Base-by-base conservation (phyloP, 2,329 filamentous ascomycete species). In the Exophiala sp. region DNA sequence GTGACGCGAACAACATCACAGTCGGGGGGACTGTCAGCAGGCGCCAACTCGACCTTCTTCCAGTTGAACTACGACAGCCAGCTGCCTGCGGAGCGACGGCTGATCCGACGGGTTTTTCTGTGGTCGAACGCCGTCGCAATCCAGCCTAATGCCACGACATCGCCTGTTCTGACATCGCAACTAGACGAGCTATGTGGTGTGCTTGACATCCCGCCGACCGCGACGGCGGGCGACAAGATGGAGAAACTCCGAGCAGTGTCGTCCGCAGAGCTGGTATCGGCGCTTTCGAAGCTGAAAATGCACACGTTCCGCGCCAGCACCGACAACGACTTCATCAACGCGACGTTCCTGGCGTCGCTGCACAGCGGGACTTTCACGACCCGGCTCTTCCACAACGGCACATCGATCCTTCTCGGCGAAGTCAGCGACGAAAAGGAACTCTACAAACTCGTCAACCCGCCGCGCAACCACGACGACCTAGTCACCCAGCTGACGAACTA, bases 251-350 rank as follows among this genome's bases (percentile, higher is more conserved):
- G 70, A 7, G 44, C 60, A 3, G 55, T 71, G 2, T 60, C 57
- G 3, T 55, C 62, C 1, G 46, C 58, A 1, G 63, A 70, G 13
- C 60, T 74, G 2, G 56, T 70, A 1, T 52, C 54, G 2, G 63
- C 65, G 0, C 64, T 73, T 13, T 59, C 62, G n/a, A 56, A 68
- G 7, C 58, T 74, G 23, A 65, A 72, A 47, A 64, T 70, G 39
- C 71, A 74, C 52, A 74, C 71, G 0, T 75, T 74, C 62, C 68
- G 72, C 1, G 68, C 70, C 1, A 64, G 72, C 4, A 74, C 70
- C 0, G 70, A 74, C 40, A 63, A 64, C 6, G 24, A 66, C 1
- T 74, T 74, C 48, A 64, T 73, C 14, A 64, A 66, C 7, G 49
- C 61, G 0, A 65, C 63, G 0, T 68, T 74, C 56, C 63, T 68